Base-by-base conservation (phyloP, 1,284 basidiomycete genomes). In the Cronartium quercuum region DNA sequence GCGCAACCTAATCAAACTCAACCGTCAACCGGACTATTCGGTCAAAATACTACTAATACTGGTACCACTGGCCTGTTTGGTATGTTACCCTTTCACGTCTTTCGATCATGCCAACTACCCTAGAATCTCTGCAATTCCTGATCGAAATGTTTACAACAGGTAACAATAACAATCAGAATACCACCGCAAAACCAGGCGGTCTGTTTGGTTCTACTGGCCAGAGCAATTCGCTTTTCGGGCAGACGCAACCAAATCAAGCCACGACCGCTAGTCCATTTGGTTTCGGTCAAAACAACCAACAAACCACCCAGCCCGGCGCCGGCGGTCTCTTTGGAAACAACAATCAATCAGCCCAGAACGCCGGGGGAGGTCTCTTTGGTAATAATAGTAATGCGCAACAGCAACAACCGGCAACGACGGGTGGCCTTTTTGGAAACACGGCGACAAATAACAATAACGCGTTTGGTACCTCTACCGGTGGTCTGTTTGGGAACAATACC, bases 291-390 rank as follows among this genome's bases (percentile, higher is more conserved):
- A 75, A 75, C 47, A 66, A 75, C 51, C 71, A 75, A 55, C 71
- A 75, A 37, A 37, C 57, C 21, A n/a, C 71, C 13, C 37, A 29
- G 7, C 0, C 24, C 10, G 29, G 21, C 18, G 63, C 57, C 13
- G 44, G 71, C 40, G 41, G 58, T 55, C n/a, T 75, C 18, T 75
- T 75, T 63, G 71, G 71, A 24, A 75, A 67, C 37, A 75, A 61
- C 47, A 58, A 15, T 24, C 78, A 78, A 63, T 71, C 76, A 35
- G 57, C 66, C 51, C 34, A 74, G 35, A 66, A 62, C 47, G 62
- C 66, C 5, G 73, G 77, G 10, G 77, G 77, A 12, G 77, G 79
- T 66, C 77, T 80, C 38, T 80, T 80, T 40, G 79, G 79, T 13
- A 63, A 68, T 81, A 67, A 42, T 40, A 62, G 40, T 40, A 63